Evolutionary conservation across 202 grass and related monocot genomes (phyloP).

Genomic region (Musa balbisiana): DNA sequence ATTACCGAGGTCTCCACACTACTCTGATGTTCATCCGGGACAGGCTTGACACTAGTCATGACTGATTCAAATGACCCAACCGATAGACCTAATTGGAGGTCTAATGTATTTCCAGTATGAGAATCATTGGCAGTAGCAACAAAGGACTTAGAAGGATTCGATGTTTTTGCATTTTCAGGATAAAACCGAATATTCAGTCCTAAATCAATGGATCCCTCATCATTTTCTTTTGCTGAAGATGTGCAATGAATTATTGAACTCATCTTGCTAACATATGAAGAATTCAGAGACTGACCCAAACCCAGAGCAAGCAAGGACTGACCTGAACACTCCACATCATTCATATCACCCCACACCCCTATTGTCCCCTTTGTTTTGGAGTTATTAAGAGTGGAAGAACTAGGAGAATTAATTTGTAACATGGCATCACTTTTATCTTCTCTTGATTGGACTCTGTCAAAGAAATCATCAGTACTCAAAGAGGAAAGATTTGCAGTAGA

Average conservation of each 20-base stretch:
- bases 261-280: constrained; percentile 1
- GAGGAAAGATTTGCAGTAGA: background rate
- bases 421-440: background rate
- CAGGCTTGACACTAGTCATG: background rate
- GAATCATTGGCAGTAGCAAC: background rate
- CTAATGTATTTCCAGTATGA: background rate
- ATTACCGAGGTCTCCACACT: background rate
- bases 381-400: background rate
- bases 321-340: background rate
- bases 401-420: background rate
- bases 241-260: background rate
- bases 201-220: background rate
- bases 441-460: background rate
- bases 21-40: background rate
- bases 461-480: background rate
- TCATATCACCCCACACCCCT: background rate
- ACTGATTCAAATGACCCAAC: constrained; percentile 2
- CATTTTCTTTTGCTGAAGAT: background rate
- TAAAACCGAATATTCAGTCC: constrained; percentile 2
- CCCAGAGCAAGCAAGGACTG: constrained; percentile 1
- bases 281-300: constrained; percentile 1
- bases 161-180: background rate
- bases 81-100: constrained; percentile 10
- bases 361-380: background rate
- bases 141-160: background rate